These are phyloP conservation scores for Phytophthora melonis DNA, from an alignment of 352 stramenopile genomes.

Conservation along the genomic window DNA sequence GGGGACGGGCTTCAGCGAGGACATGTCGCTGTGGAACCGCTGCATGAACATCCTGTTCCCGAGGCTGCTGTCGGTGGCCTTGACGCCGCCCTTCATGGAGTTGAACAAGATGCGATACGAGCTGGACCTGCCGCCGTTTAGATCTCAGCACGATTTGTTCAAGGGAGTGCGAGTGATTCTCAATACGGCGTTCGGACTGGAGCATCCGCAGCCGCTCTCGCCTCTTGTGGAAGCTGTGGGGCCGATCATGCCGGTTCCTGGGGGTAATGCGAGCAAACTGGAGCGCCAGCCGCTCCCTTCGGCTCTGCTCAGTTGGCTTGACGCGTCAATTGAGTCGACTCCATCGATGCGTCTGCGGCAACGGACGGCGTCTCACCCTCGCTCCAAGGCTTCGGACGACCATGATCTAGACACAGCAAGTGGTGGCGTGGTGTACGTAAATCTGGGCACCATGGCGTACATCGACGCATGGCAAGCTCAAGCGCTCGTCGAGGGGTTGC, in stretches of 20 bases:
- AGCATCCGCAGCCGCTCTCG: slow-evolving; percentile 81
- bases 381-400: slow-evolving; percentile 17
- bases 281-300: slow-evolving; percentile 42
- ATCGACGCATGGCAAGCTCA: slow-evolving; percentile 85
- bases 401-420: slow-evolving; percentile 20
- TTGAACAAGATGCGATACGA: slow-evolving; percentile 89
- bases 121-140: slow-evolving; percentile 72
- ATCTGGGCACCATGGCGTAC: slow-evolving; percentile 82
- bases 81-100: slow-evolving; percentile 92
- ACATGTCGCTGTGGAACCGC: slow-evolving; percentile 90
- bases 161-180: slow-evolving; percentile 85
- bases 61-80: slow-evolving; percentile 79
- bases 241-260: slow-evolving; percentile 63
- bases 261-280: slow-evolving; percentile 44
- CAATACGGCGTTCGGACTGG: slow-evolving; percentile 90
- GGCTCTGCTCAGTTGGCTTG: slow-evolving; percentile 55
- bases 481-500: slow-evolving; percentile 72
- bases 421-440: slow-evolving; percentile 73
- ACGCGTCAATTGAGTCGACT: slow-evolving; percentile 29
- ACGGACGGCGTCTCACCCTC: slow-evolving; percentile 26
- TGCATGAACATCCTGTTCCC: slow-evolving; percentile 93
- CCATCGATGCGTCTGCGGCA: slow-evolving; percentile 40
- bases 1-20: slow-evolving; percentile 81
- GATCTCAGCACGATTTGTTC: slow-evolving; percentile 91
- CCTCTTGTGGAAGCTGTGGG: slow-evolving; percentile 84